phyloP scores from a whole-genome alignment of 495 filamentous ascomycete genomes.

The Neurospora sublineolata region DNA sequence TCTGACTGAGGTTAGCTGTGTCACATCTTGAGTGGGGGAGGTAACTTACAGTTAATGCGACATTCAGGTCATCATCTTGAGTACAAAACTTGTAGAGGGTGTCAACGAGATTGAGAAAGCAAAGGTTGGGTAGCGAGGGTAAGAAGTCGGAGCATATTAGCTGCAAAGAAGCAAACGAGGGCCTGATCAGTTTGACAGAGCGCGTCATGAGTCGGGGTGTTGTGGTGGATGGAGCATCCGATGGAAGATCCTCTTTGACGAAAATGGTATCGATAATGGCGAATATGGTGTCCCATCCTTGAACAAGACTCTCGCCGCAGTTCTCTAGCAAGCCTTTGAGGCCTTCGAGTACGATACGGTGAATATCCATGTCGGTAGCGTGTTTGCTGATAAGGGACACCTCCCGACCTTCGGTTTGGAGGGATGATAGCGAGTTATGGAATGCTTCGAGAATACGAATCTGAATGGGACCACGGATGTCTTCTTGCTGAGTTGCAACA shows the following conservation, averaged over 20 bases:
- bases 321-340: conserved; percentile 76
- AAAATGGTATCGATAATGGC: conserved; percentile 80
- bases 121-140: conserved; percentile 61
- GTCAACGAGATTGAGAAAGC: conserved; percentile 74
- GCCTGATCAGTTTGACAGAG: conserved; percentile 64
- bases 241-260: conserved; percentile 25
- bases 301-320: conserved; percentile 69
- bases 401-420: conserved; percentile 32
- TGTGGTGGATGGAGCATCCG: conserved; percentile 10
- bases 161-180: conserved; percentile 78
- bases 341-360: conserved; percentile 68
- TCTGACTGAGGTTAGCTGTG: conserved; percentile 34
- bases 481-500: conserved; percentile 35
- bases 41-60: conserved; percentile 65
- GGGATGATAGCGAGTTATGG: conserved; percentile 38
- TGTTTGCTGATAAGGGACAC: conserved; percentile 42
- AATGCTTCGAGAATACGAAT: conserved; percentile 60
- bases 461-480: conserved; percentile 48
- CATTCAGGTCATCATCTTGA: conserved; percentile 86
- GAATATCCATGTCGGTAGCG: conserved; percentile 64
- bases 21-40: neutral
- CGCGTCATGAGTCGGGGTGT: conserved; percentile 34
- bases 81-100: conserved; percentile 77
- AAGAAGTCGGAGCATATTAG: conserved; percentile 93
- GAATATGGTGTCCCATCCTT: conserved; percentile 78